These are phyloP conservation scores for Euclidium syriacum DNA, from an alignment of 345 rosid genomes.

Conservation along the genomic window DNA sequence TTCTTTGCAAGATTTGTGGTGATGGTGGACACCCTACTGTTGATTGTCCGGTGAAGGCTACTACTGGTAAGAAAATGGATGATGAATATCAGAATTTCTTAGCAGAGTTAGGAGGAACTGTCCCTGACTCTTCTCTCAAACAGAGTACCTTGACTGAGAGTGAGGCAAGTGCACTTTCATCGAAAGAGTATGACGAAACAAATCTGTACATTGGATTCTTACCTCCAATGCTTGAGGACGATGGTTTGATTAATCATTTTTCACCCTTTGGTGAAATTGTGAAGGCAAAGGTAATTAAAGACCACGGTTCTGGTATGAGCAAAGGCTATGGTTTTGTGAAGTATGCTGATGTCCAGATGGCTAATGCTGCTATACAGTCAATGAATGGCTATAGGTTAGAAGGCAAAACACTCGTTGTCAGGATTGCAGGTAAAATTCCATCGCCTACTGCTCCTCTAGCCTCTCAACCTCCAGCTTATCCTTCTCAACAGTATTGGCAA, in stretches of 20 bases:
- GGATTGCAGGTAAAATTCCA: constrained; percentile 94
- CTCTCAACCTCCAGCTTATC: constrained; percentile 52
- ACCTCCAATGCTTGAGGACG: constrained; percentile 88
- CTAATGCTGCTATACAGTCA: constrained; percentile 67
- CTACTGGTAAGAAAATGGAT: constrained; percentile 96
- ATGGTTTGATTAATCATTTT: constrained; percentile 77
- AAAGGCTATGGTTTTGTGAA: constrained; percentile 95
- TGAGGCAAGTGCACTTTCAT: constrained; percentile 58
- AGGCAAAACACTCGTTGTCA: constrained; percentile 87
- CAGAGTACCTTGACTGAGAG: constrained; percentile 57
- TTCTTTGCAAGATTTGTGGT: constrained; percentile 94
- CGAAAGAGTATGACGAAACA: constrained; percentile 86
- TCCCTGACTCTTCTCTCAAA: constrained; percentile 86
- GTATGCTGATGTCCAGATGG: constrained; percentile 84
- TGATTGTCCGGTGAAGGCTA: constrained; percentile 94
- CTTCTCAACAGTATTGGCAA: constrained; percentile 75
- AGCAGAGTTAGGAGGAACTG: constrained; percentile 87
- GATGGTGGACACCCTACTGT: constrained; percentile 99
- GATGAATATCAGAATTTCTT: constrained; percentile 95
- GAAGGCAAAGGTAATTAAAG: constrained; percentile 97
- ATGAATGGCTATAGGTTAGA: constrained; percentile 88
- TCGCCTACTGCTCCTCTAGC: constrained; percentile 77
- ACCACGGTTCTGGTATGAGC: constrained; percentile 67
- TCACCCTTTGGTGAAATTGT: constrained; percentile 88
- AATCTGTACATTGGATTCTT: constrained; percentile 86